Base-by-base conservation (phyloP, 768 basidiomycete species). In the Trametes gibbosa region DNA sequence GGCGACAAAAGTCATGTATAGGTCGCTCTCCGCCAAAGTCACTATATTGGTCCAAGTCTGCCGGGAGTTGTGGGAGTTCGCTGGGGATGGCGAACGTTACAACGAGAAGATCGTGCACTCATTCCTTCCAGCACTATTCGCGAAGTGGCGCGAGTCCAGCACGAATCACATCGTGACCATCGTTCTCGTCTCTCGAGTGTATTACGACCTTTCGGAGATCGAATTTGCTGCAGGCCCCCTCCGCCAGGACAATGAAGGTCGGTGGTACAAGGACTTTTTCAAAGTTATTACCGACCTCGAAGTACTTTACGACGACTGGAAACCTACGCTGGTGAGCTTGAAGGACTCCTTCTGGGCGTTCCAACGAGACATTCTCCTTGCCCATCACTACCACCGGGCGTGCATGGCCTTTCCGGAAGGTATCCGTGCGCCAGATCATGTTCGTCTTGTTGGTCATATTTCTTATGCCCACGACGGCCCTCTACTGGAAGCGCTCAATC, bases 71-170 rank as follows among this genome's bases (percentile, higher is more conserved):
- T 98, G 93, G 92, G 92, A 97, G 67, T 98, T 98, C 69, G 84
- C 95, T 23, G 94, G 92, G 35, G 97, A 98, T 61, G 97, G 97
- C 23, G 95, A 97, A 71, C 84, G 95, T 5, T 94, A 89, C 73
- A 89, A 92, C 69, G 97, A 98, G 71, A 98, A 98, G 75, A 90
- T 96, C n/a, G 89, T 96, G 2, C 95, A 98, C 70, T 92, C 95
- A 3, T 98, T 98, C 76, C 83, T 99, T 8, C 95, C 96, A 1
- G 83, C 89, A 14, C 81, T 98, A 3, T 95, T 98, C 66, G 72
- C 81, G 12, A 88, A 86, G 62, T 98, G 95, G 95, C 78, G 82
- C 45, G 86, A 89, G 56, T 81, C 87, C 4, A 85, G 87, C 35
- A 92, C 96, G 25, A 95, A 94, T 52, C 97, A 99, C 68, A 90